phyloP scores from a whole-genome alignment of 2,329 filamentous ascomycete species.

The Pezicula radicicola region DNA sequence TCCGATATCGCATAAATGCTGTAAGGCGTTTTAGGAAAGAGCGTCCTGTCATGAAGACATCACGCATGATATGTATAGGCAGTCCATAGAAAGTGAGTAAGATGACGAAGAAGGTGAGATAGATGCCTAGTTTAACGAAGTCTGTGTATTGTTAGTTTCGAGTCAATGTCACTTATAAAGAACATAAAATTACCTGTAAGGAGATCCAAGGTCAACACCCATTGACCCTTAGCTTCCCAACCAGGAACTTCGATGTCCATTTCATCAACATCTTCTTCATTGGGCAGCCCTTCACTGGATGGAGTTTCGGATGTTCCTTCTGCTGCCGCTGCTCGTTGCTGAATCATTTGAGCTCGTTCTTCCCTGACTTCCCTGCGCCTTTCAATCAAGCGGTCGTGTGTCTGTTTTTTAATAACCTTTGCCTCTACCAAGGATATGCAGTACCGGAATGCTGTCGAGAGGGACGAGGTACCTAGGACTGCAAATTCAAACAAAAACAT shows the following conservation, averaged over 20 bases:
- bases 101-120: slow-evolving; percentile 88
- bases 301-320: slow-evolving; percentile 21
- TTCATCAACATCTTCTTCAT: slow-evolving; percentile 79
- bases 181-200: slow-evolving; percentile 58
- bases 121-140: slow-evolving; percentile 86
- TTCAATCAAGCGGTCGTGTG: slow-evolving; percentile 63
- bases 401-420: slow-evolving; percentile 72
- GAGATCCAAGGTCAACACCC: slow-evolving; percentile 84
- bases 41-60: slow-evolving; percentile 89
- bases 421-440: slow-evolving; percentile 74
- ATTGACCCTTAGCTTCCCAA: slow-evolving; percentile 95
- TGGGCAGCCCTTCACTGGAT: slow-evolving; percentile 46
- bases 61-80: slow-evolving; percentile 93
- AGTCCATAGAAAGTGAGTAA: slow-evolving; percentile 92
- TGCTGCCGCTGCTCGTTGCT: slow-evolving; percentile 31
- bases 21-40: slow-evolving; percentile 89
- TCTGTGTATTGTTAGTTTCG: slow-evolving; percentile 47
- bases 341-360: slow-evolving; percentile 48
- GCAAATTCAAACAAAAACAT: slow-evolving; percentile 99
- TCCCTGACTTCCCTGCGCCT: slow-evolving; percentile 66
- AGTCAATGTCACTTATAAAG: neutral
- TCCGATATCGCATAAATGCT: slow-evolving; percentile 85
- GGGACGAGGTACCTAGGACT: slow-evolving; percentile 75
- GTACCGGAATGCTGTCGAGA: slow-evolving; percentile 78
- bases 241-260: slow-evolving; percentile 93